phyloP scores from a whole-genome alignment of 1,284 basidiomycete genomes.

The Coniferiporia weirii region DNA sequence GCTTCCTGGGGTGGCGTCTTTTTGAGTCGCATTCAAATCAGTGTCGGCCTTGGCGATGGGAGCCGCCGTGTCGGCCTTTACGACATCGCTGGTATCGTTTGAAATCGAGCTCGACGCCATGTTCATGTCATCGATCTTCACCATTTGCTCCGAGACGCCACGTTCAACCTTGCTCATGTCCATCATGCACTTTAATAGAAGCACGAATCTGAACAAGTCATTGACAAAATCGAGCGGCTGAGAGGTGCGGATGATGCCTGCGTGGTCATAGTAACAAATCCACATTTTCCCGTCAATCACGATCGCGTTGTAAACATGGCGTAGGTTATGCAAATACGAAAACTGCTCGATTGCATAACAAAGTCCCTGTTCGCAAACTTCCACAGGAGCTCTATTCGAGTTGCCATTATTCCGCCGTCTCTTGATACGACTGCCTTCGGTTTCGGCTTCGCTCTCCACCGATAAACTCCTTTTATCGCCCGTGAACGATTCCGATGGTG shows the following conservation, averaged over 20 bases:
- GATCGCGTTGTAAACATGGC: neutral
- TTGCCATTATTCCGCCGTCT: too few relatives aligned
- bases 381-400: neutral
- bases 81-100: neutral
- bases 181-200: neutral
- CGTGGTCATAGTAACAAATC: neutral
- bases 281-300: neutral
- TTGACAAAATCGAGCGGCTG: neutral
- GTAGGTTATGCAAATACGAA: neutral
- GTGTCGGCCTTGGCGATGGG: too few relatives aligned
- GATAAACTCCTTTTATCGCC: too few relatives aligned
- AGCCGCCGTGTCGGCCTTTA: neutral
- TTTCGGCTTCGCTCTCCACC: too few relatives aligned
- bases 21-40: too few relatives aligned
- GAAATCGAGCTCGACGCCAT: neutral
- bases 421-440: too few relatives aligned
- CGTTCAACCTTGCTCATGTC: neutral
- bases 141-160: neutral
- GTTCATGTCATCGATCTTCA: neutral
- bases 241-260: neutral
- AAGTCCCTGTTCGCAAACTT: neutral
- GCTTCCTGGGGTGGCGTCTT: too few relatives aligned
- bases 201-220: neutral
- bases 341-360: neutral
- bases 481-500: too few relatives aligned